These are phyloP conservation scores for Dentipellis sp. DNA, from an alignment of 768 basidiomycete genomes.

Conservation along the genomic window DNA sequence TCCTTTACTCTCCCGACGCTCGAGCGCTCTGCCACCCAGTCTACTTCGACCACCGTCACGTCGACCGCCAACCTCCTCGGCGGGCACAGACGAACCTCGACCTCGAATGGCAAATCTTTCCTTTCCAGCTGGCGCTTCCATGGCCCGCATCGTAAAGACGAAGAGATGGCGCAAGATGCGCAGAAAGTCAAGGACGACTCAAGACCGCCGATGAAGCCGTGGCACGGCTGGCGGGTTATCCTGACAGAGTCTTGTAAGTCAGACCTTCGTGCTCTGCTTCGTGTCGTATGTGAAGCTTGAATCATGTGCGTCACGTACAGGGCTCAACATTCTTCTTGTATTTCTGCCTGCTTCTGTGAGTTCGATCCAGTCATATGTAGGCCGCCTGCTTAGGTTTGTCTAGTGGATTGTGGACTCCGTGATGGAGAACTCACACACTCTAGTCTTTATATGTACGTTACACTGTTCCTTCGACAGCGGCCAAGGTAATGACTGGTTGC, in stretches of 20 bases:
- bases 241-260: conserved; percentile 49
- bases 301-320: conserved; percentile 24
- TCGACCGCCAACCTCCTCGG: not conserved
- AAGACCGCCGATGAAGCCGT: conserved; percentile 13
- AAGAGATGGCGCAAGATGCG: conserved; percentile 9
- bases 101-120: conserved; percentile 1
- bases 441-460: conserved; percentile 55
- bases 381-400: not conserved
- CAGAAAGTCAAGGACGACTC: conserved; percentile 2
- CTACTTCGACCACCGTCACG: not conserved
- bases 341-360: conserved; percentile 63
- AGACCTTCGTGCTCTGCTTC: not conserved
- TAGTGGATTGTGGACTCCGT: conserved; percentile 51
- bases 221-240: conserved; percentile 45
- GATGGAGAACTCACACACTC: conserved; percentile 36
- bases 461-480: not conserved
- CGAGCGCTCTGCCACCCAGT: conserved; percentile 4
- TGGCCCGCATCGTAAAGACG: conserved; percentile 1
- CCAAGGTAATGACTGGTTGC: not conserved
- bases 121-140: conserved; percentile 7
- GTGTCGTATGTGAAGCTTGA: not conserved
- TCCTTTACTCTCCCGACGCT: conserved; percentile 5
- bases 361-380: conserved; percentile 2
- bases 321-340: conserved; percentile 61
- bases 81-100: not conserved